phyloP scores from a whole-genome alignment of 345 rosid genomes.

The Lagerstroemia speciosa region DNA sequence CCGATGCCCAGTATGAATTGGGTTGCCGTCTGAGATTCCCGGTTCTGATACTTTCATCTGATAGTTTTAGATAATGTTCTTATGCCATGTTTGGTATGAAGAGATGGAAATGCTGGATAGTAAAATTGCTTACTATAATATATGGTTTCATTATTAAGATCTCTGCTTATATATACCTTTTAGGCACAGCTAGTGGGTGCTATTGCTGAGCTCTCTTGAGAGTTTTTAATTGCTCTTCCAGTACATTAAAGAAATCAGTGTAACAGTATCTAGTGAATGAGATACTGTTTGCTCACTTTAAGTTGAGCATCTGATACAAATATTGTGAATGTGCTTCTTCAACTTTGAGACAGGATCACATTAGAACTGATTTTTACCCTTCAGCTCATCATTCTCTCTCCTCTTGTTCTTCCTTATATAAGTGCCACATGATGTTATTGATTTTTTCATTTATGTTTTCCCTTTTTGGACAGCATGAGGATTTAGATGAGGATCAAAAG shows the following conservation, averaged over 20 bases:
- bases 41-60: constrained; percentile 29
- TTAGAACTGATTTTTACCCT: neutral
- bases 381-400: neutral
- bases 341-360: neutral
- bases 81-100: neutral
- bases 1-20: constrained; percentile 78
- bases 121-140: neutral
- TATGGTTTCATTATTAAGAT: neutral
- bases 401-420: neutral
- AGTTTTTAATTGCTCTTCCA: neutral
- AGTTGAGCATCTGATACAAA: neutral
- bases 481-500: constrained; percentile 74
- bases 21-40: constrained; percentile 79
- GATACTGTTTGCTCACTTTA: neutral
- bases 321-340: neutral
- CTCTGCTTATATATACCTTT: neutral
- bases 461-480: constrained; percentile 43
- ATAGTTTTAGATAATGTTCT: neutral
- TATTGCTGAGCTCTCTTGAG: neutral
- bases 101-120: neutral
- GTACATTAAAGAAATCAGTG: neutral
- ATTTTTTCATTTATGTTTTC: neutral
- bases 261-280: neutral
- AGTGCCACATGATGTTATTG: neutral
- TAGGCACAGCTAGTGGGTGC: neutral